phyloP scores from a whole-genome alignment of 441 rosid genomes.

The Adansonia gregorii region DNA sequence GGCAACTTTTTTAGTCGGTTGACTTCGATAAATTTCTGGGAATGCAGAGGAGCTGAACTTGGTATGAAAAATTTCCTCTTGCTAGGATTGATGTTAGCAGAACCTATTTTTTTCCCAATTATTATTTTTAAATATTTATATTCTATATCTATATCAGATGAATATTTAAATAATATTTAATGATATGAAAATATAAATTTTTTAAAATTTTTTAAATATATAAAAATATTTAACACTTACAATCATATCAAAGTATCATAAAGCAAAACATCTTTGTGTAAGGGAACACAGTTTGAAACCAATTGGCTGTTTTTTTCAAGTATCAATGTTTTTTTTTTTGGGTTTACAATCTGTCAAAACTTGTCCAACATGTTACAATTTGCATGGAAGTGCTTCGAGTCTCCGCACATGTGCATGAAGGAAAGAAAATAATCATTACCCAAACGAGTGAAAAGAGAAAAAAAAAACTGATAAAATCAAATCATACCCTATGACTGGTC shows the following conservation, averaged over 20 bases:
- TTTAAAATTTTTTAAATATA: no score
- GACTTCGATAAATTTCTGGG: not conserved
- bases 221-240: no score
- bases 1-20: not conserved
- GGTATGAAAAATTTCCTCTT: no score
- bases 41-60: not conserved
- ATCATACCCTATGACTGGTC: constrained; percentile 32
- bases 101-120: no score
- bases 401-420: constrained; percentile 13
- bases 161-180: no score
- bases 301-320: no score
- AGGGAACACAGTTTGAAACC: not conserved
- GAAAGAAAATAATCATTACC: constrained; percentile 21
- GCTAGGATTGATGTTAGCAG: no score
- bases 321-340: not conserved
- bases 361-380: not conserved
- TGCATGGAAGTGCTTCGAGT: not conserved
- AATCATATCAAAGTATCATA: no score
- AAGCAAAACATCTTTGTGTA: not conserved
- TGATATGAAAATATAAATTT: no score
- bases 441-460: constrained; percentile 29
- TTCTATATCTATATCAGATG: no score
- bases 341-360: not conserved
- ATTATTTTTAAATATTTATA: no score
- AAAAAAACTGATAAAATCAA: not conserved